Percentiles rank a stretch among this genome's conserved stretches.
Evolutionary conservation across 2,329 filamentous ascomycete genomes (phyloP).

Genomic region (Colletotrichum tropicale): DNA sequence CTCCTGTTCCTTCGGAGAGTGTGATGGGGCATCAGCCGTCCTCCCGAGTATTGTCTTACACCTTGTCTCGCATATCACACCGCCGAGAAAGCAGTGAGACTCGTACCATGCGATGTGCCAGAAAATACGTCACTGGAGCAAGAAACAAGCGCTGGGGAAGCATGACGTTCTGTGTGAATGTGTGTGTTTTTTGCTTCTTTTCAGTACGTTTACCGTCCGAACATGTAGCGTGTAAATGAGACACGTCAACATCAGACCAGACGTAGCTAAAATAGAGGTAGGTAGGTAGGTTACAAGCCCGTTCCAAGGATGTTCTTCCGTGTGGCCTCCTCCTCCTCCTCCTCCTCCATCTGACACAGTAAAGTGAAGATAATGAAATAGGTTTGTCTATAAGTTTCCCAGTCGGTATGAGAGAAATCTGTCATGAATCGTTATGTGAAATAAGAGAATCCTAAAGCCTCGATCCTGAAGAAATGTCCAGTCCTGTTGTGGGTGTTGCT

Average conservation of each 20-base stretch:
- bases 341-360: not conserved
- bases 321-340: not conserved
- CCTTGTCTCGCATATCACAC: not conserved
- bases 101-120: not conserved
- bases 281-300: not conserved
- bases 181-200: not conserved
- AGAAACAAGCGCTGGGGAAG: not conserved
- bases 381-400: conserved; percentile 1
- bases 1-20: not conserved
- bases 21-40: not conserved
- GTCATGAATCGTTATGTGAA: not conserved
- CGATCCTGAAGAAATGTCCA: not conserved
- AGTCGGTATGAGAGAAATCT: not conserved
- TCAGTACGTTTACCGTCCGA: not conserved
- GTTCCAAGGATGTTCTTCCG: not conserved
- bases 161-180: not conserved
- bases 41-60: not conserved
- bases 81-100: not conserved
- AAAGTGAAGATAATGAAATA: not conserved
- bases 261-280: not conserved
- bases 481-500: conserved; percentile 5
- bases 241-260: not conserved
- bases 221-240: not conserved
- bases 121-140: not conserved
- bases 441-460: conserved; percentile 4